Percentiles rank a stretch among this genome's conserved stretches.
Evolutionary conservation across 225 moss, liverwort and hornwort genomes (phyloP).

Genomic region (Neckera pumila): DNA sequence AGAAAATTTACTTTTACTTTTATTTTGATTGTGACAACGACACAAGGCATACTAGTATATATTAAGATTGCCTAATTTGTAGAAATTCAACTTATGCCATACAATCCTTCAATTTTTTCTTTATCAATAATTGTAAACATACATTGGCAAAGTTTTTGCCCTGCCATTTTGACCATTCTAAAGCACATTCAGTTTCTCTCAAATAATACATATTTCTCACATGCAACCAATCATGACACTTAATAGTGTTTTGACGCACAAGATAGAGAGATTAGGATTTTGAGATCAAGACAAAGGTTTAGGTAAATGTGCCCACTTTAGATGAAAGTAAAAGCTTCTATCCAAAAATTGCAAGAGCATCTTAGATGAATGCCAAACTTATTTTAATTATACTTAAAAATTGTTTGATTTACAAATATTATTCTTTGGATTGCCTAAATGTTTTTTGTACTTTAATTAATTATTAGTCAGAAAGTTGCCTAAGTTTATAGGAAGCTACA

Average conservation of each 20-base stretch:
- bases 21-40: no score
- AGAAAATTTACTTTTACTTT: no score
- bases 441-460: not conserved
- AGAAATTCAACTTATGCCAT: no score
- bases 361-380: no score
- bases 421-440: rapidly evolving
- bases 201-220: not conserved
- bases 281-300: not conserved
- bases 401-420: rapidly evolving
- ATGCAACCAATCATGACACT: not conserved
- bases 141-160: not conserved
- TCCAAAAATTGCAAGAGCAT: no score
- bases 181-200: not conserved
- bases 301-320: no score
- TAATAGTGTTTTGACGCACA: not conserved
- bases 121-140: not conserved
- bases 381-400: no score
- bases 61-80: no score
- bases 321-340: no score
- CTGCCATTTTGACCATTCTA: not conserved
- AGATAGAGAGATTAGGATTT: not conserved
- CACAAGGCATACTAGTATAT: no score
- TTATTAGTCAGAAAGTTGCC: not conserved
- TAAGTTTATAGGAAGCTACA: not conserved
- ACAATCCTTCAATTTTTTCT: not conserved